phyloP scores from a whole-genome alignment of 1,139 yeast genomes.

The Debaryomycetaceae sp. region DNA sequence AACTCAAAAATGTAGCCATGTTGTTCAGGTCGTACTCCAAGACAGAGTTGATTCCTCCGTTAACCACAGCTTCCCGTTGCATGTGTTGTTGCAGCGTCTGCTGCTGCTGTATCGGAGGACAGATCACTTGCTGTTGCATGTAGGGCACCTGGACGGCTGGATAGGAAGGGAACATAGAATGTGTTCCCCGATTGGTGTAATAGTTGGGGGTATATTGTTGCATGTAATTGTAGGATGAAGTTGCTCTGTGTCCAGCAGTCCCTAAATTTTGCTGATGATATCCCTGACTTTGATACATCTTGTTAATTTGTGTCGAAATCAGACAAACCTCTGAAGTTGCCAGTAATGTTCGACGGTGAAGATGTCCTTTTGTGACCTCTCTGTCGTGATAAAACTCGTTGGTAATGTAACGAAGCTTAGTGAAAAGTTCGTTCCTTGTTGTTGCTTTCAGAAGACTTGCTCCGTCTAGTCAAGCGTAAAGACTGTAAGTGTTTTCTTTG shows the following conservation, averaged over 20 bases:
- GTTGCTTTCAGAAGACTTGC: neutral
- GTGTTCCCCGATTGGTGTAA: conserved; percentile 8
- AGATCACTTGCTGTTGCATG: conserved; percentile 6
- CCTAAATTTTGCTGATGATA: conserved; percentile 29
- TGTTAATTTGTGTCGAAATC: neutral
- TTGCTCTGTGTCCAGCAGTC: conserved; percentile 38
- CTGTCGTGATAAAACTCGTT: too few species aligned
- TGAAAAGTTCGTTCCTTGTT: conserved; percentile 34
- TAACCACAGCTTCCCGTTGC: conserved; percentile 22
- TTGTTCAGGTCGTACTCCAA: conserved; percentile 73
- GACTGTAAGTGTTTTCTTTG: neutral
- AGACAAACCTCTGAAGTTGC: too few species aligned
- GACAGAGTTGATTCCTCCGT: conserved; percentile 75
- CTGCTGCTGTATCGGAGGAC: conserved; percentile 13
- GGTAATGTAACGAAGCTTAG: conserved; percentile 24
- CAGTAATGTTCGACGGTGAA: too few species aligned
- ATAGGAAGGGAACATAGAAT: conserved; percentile 11
- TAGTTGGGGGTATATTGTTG: conserved; percentile 14
- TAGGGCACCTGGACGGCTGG: conserved; percentile 10
- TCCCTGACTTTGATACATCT: conserved; percentile 17
- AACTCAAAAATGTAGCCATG: conserved; percentile 74
- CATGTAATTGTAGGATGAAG: conserved; percentile 26
- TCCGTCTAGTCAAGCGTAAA: neutral
- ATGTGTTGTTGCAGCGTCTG: conserved; percentile 8
- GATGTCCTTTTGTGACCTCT: too few species aligned